Percentiles rank a stretch among this genome's conserved stretches.
Conservation (phyloP, 2,329 filamentous ascomycete species). For the Fusarium robinianum region DNA sequence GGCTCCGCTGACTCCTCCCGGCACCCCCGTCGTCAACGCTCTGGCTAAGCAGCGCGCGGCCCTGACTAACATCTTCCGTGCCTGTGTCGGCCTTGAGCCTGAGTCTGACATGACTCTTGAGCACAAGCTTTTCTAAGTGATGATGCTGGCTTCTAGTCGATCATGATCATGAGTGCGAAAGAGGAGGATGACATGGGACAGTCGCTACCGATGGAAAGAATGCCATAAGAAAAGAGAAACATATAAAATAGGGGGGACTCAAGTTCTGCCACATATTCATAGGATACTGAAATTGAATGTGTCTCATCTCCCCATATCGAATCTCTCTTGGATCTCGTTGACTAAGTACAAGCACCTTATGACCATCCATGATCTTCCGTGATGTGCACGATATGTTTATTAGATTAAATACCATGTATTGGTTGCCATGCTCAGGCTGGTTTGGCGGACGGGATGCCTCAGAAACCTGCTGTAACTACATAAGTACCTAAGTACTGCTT, state of each 20-base stretch:
- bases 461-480: too few species aligned
- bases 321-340: neutral
- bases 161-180: conserved; percentile 4
- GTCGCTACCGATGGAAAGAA: conserved; percentile 22
- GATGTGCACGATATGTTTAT: too few species aligned
- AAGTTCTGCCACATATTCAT: conserved; percentile 25
- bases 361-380: too few species aligned
- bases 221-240: conserved; percentile 10
- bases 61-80: conserved; percentile 97
- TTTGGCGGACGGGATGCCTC: too few species aligned
- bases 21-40: conserved; percentile 93
- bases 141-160: neutral
- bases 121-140: conserved; percentile 85
- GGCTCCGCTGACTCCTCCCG: conserved; percentile 90
- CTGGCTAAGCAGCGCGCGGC: conserved; percentile 94
- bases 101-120: conserved; percentile 99
- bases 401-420: too few species aligned
- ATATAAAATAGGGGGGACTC: conserved; percentile 26
- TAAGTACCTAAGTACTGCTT: too few species aligned
- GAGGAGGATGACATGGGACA: conserved; percentile 12
- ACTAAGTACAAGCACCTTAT: too few species aligned
- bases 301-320: conserved; percentile 23
- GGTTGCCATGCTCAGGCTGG: too few species aligned
- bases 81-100: conserved; percentile 93
- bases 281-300: conserved; percentile 32